phyloP scores from a whole-genome alignment of 345 rosid genomes.

The Populus nigra region DNA sequence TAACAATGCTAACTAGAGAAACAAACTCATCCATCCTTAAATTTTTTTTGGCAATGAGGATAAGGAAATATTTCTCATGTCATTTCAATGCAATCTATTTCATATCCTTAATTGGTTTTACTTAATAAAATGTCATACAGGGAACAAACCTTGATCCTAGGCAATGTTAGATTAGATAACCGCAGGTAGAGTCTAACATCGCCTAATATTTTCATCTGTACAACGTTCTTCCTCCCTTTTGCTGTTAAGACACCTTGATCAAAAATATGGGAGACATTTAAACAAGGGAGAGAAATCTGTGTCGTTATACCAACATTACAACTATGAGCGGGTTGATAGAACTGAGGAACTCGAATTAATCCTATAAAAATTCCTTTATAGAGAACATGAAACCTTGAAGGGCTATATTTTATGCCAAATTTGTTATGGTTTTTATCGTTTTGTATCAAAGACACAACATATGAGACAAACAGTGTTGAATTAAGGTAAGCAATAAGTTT shows the following conservation, averaged over 20 bases:
- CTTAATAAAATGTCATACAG: background rate
- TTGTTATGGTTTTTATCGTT: constrained; percentile 38
- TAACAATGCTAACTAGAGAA: background rate
- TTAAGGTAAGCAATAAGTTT: constrained; percentile 16
- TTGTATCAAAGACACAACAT: constrained; percentile 27
- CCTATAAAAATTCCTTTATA: constrained; percentile 26
- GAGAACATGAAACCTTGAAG: constrained; percentile 29
- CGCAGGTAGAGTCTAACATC: constrained; percentile 16
- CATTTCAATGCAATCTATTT: background rate
- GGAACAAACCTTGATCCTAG: constrained; percentile 31
- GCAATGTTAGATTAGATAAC: constrained; percentile 23
- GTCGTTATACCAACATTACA: constrained; percentile 17
- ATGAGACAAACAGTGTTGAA: constrained; percentile 31
- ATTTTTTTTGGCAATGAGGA: background rate
- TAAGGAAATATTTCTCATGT: background rate
- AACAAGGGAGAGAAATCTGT: constrained; percentile 18
- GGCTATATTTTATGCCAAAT: constrained; percentile 27
- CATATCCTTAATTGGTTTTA: background rate
- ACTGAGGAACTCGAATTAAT: constrained; percentile 24
- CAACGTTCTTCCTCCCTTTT: background rate
- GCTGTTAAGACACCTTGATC: constrained; percentile 1
- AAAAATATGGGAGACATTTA: constrained; percentile 23
- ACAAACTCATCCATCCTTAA: background rate
- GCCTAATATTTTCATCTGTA: constrained; percentile 28
- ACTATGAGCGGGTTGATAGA: constrained; percentile 38